phyloP scores from a whole-genome alignment of 1,284 basidiomycete genomes.

The Ceratobasidium sp. region DNA sequence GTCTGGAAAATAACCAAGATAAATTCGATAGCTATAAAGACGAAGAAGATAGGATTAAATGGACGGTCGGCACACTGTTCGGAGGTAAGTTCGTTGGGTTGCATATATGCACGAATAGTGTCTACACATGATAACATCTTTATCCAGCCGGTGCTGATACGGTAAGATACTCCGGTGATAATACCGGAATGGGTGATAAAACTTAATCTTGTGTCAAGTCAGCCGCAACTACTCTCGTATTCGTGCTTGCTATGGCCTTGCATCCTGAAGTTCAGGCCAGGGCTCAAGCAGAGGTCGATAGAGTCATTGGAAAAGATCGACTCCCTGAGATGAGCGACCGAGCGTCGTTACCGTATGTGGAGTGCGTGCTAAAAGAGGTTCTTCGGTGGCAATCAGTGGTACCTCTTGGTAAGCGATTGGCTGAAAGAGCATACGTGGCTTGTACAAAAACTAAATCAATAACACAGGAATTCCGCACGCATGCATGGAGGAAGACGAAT shows the following conservation, averaged over 20 bases:
- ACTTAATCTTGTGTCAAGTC: neutral
- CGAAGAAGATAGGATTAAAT: conserved; percentile 26
- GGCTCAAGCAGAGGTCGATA: conserved; percentile 42
- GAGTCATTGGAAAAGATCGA: conserved; percentile 33
- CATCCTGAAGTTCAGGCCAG: conserved; percentile 43
- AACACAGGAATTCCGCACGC: conserved; percentile 42
- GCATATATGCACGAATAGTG: neutral
- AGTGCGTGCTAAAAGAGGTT: conserved; percentile 36
- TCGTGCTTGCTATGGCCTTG: conserved; percentile 40
- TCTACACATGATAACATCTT: neutral
- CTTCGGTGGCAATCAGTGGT: conserved; percentile 34
- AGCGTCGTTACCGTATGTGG: conserved; percentile 21
- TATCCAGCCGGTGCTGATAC: conserved; percentile 7
- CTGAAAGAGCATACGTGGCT: neutral
- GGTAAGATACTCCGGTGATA: conserved; percentile 8
- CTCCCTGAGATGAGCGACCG: conserved; percentile 44
- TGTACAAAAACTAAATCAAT: neutral
- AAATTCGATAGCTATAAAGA: neutral
- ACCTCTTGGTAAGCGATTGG: conserved; percentile 37
- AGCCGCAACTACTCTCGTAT: neutral
- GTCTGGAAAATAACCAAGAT: neutral
- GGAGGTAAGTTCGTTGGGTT: neutral
- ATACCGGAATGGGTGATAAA: no score
- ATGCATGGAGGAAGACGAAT: conserved; percentile 47
- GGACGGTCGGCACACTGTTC: conserved; percentile 27